Base-by-base conservation (phyloP, 2,329 filamentous ascomycete species). In the Pseudogymnoascus sp. region DNA sequence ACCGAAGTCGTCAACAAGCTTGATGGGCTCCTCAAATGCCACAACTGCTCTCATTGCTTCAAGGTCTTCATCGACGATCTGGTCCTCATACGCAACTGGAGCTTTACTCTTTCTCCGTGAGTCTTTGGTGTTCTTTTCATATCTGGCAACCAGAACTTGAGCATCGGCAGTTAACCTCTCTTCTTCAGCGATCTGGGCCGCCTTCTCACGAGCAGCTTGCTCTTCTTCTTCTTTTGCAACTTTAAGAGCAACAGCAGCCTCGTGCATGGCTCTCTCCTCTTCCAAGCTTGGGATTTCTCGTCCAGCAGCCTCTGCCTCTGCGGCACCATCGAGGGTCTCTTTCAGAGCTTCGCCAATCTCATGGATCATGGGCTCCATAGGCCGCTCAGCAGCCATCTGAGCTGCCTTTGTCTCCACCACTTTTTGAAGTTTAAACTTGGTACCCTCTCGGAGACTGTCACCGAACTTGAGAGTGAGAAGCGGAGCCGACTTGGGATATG, bases 401-500 rank as follows among this genome's bases (percentile, higher is more conserved):
- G 78, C 82, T 0, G 85, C 83, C 68, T 85, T 79, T 0, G 79
- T 81, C 69, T 87, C 83, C 63, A 88, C 76, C 62, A 83, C 83
- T 63, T 83, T 85, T 66, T 86, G 83, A 15, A 96, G 82, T 70
- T 88, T 89, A 72, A 86, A 88, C 64, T 84, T 81, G 1, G 89
- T 90, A 62, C 84, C 86, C 69, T 89, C 87, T 47, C 86, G 86
- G 63, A 96, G 78, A 50, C 83, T 80, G 26, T 81, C 79, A 44
- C 86, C 78, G 63, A 86, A 80, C 67, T 89, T 87, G 50, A 96
- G 73, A 4, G 82, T 85, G 13, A 96, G 77, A 10, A 91, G 78
- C 1, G 93, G 93, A 1, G 86, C 78, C 1, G 91, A 89, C 72
- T 91, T 96, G 3, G 93, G 95, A 74, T 97, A 97, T 0, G 93